A percentile compares a stretch with the other conserved stretches of the same genome.
These are phyloP conservation scores for Arachnomyces sp. DNA, from an alignment of 2,329 filamentous ascomycete species.

Conservation along the genomic window DNA sequence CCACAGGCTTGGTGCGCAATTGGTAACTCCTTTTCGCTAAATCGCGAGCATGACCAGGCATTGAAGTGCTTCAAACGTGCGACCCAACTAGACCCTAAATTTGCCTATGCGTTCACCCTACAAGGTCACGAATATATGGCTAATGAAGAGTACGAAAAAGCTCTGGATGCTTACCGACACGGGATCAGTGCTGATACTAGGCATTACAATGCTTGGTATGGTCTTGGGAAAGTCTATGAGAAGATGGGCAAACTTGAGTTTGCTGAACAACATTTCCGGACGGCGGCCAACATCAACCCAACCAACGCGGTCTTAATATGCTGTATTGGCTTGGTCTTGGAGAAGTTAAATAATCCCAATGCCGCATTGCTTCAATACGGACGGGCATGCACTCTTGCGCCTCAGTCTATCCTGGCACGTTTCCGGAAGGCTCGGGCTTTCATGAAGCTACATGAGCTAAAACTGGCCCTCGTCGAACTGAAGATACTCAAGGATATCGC, in stretches of 20 bases:
- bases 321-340: conserved; percentile 82
- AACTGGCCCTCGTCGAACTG: conserved; percentile 71
- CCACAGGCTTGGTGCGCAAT: conserved; percentile 94
- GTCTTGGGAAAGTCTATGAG: conserved; percentile 72
- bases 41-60: conserved; percentile 89
- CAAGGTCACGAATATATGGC: conserved; percentile 93
- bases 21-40: conserved; percentile 89
- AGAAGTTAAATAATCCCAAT: conserved; percentile 76
- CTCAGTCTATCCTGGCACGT: conserved; percentile 70
- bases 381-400: conserved; percentile 73
- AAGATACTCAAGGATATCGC: conserved; percentile 84
- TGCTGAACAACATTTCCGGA: conserved; percentile 83
- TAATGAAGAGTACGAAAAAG: conserved; percentile 97
- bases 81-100: conserved; percentile 79
- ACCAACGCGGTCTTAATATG: conserved; percentile 88
- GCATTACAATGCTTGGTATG: conserved; percentile 99
- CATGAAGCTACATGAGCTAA: conserved; percentile 63
- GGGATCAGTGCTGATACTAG: conserved; percentile 79
- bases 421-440: conserved; percentile 90
- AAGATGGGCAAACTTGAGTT: conserved; percentile 86
- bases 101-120: conserved; percentile 91
- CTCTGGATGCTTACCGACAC: conserved; percentile 74
- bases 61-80: conserved; percentile 90
- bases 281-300: conserved; percentile 82
- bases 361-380: conserved; percentile 74